Evolutionary conservation across 805 yeast genomes (phyloP), one percentile per base, ranked within the genome.

Genomic region (Teunomyces aglyptinius): DNA sequence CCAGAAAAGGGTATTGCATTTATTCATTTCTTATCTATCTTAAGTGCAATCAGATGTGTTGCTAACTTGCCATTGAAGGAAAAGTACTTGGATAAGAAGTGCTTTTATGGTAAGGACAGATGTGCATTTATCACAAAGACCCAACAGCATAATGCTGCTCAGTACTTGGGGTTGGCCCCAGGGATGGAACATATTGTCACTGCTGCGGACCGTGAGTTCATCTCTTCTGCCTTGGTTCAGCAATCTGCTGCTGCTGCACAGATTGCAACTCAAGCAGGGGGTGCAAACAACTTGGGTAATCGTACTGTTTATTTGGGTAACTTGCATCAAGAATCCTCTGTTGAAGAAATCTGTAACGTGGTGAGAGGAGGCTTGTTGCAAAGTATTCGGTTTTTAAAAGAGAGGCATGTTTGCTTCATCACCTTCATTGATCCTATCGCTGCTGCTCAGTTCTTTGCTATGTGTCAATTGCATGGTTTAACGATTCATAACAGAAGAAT

Each of bases 181-280:
- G 94, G 95, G 24, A 80, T 85, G 77, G 96, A 87, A 59, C 88
- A 86, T 59, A 71, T 86, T 47, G 81, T 86, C 22, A 85, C 89
- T 48, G 83, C 82, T 46, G 85, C 87, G 6, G 84, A 80, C 56
- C 67, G 82, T 41, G 85, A 80, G 57, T 70, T 78, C 51, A 80
- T 80, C 53, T 84, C 91, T 0, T 79, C 82, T 35, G 88, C 92
- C 6, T 75, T 91, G 46, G 87, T 92, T 32, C 96, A 89, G 66
- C 97, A 94, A 68, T 83, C 96, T 12, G 95, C 96, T 32, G 97
- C 97, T 1, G 97, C 98, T 5, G 96, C 96, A n/a, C 92, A 95
- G 31, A 91, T 92, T 58, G 96, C 97, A 1, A 86, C 96, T 0
- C 82, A 91, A 44, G 95, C 96, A 2, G 97, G 97, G 11, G 97